These are phyloP conservation scores for Samsoniella hepiali DNA, from an alignment of 2,329 filamentous ascomycete species.

Conservation along the genomic window DNA sequence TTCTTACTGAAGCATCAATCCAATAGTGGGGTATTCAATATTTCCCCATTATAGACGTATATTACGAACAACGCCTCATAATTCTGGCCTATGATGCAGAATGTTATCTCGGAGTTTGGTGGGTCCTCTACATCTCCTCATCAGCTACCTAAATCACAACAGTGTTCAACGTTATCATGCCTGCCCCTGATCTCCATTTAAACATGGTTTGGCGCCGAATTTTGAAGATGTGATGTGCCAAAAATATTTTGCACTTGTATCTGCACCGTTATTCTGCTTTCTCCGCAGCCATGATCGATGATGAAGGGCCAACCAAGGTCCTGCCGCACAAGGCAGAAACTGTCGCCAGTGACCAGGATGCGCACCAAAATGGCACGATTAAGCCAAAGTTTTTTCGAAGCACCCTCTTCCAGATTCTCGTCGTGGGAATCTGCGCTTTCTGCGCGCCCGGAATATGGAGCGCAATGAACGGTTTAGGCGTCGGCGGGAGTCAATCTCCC, in stretches of 20 bases:
- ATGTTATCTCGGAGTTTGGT: too few species aligned
- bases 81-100: too few species aligned
- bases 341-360: background rate
- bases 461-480: conserved; percentile 38
- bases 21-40: background rate
- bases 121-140: too few species aligned
- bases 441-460: conserved; percentile 41
- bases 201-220: too few species aligned
- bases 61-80: background rate
- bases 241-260: too few species aligned
- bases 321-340: background rate
- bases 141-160: too few species aligned
- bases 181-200: too few species aligned
- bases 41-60: background rate
- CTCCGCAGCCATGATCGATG: background rate
- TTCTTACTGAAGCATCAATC: too few species aligned
- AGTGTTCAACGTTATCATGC: too few species aligned
- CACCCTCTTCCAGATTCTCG: conserved; percentile 37
- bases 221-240: too few species aligned
- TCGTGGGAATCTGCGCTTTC: conserved; percentile 40
- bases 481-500: conserved; percentile 40
- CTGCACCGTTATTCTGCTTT: too few species aligned
- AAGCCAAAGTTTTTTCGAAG: conserved; percentile 25
- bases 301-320: background rate
- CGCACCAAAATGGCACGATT: background rate